Conservation (phyloP, 352 stramenopile species). For the Phytopythium sindhum region DNA sequence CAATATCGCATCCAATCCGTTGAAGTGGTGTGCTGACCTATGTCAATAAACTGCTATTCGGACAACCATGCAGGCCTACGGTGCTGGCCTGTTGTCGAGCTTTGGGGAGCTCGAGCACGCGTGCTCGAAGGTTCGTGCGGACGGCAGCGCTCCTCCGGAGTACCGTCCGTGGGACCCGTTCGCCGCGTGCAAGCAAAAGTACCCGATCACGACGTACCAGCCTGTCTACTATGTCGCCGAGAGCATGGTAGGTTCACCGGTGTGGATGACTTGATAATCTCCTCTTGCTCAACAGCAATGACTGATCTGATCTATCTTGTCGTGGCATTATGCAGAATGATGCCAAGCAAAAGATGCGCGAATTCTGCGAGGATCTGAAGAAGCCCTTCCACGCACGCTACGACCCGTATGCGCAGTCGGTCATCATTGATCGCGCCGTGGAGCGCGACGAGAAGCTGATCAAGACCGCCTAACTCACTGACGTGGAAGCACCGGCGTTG, state of each 20-base stretch:
- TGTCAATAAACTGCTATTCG: too few species aligned
- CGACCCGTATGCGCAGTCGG: conserved; percentile 90
- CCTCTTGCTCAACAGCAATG: background rate
- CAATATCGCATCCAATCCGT: background rate
- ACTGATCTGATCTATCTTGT: background rate
- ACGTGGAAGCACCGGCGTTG: background rate
- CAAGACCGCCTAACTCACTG: conserved; percentile 16
- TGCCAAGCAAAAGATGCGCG: conserved; percentile 93
- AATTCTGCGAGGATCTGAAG: conserved; percentile 93
- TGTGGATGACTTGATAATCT: background rate
- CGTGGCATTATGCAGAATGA: conserved; percentile 46
- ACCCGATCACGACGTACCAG: conserved; percentile 98
- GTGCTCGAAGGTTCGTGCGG: conserved; percentile 67
- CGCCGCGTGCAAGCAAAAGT: conserved; percentile 91
- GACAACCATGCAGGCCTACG: conserved; percentile 82
- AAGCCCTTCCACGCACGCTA: conserved; percentile 95
- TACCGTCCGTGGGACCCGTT: conserved; percentile 94
- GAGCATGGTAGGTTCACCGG: conserved; percentile 59
- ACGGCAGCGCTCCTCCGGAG: conserved; percentile 68
- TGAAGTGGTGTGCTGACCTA: background rate
- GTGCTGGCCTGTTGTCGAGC: conserved; percentile 94
- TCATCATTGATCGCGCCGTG: conserved; percentile 74
- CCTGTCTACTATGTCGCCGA: conserved; percentile 97
- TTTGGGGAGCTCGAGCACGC: conserved; percentile 98
- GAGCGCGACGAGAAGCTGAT: conserved; percentile 56